Evolutionary conservation across 768 basidiomycete genomes (phyloP).

Genomic region (Rhodotorula taiwanensis): DNA sequence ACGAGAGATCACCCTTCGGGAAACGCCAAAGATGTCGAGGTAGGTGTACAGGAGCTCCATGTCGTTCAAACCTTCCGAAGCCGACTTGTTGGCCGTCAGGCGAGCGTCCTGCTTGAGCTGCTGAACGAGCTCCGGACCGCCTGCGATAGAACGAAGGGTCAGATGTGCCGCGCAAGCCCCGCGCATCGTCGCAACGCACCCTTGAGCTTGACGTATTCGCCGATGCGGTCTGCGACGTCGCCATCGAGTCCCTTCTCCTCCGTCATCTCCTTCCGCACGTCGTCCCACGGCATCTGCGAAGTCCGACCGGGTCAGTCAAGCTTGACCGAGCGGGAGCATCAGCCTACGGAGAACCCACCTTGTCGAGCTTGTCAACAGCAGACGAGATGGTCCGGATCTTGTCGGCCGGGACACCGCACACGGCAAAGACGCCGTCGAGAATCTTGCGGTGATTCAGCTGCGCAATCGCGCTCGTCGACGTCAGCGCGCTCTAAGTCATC

Average conservation of each 20-base stretch:
- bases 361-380: constrained; percentile 97
- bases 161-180: not conserved
- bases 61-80: constrained; percentile 74
- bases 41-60: constrained; percentile 79
- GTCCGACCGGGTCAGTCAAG: too few species aligned
- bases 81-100: constrained; percentile 63
- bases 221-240: constrained; percentile 81
- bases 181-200: constrained; percentile 49
- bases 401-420: constrained; percentile 84
- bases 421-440: constrained; percentile 90
- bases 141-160: constrained; percentile 46
- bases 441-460: constrained; percentile 95
- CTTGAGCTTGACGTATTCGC: constrained; percentile 92
- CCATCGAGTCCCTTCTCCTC: constrained; percentile 83
- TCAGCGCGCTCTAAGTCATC: not conserved
- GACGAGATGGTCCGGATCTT: constrained; percentile 89
- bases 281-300: constrained; percentile 69
- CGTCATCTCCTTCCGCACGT: constrained; percentile 94
- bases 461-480: not conserved
- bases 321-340: too few species aligned
- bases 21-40: constrained; percentile 68
- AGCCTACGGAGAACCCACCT: constrained; percentile 58
- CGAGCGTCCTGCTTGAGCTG: constrained; percentile 58
- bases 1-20: constrained; percentile 56
- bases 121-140: constrained; percentile 68